Evolutionary conservation across 306 rosid species (phyloP).

Genomic region (Vigna unguiculata): DNA sequence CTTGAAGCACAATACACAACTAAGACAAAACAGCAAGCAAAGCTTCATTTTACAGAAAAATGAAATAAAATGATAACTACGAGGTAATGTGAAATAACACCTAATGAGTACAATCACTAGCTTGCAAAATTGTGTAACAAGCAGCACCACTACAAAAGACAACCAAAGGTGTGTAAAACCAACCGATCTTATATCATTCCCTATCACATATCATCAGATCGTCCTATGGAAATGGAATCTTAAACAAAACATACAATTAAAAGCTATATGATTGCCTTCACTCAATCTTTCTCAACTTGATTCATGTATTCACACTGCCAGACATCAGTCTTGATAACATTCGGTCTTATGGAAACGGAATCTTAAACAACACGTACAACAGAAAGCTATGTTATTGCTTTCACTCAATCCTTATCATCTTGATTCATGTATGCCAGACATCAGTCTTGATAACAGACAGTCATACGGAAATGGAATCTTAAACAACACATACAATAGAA

Average conservation of each 20-base stretch:
- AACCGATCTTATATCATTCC: neutral
- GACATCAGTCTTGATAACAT: neutral
- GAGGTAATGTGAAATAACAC: neutral
- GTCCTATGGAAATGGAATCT: neutral
- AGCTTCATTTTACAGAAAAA: conserved; percentile 18
- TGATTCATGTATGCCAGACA: neutral
- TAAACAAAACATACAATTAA: neutral
- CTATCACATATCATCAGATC: neutral
- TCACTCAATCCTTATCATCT: neutral
- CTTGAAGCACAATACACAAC: conserved; percentile 1
- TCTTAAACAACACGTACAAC: neutral
- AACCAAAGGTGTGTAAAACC: neutral
- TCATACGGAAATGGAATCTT: neutral
- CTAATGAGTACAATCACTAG: neutral
- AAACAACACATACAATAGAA: neutral
- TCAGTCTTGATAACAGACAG: neutral
- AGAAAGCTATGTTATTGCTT: neutral
- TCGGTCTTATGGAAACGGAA: neutral
- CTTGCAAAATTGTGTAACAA: neutral
- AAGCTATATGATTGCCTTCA: neutral
- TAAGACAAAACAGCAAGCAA: conserved; percentile 16
- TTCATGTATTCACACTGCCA: neutral
- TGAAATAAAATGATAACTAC: conserved; percentile 1
- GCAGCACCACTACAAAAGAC: neutral
- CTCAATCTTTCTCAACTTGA: neutral